A percentile compares a stretch with the other conserved stretches of the same genome.
phyloP scores from a whole-genome alignment of 495 filamentous ascomycete species.

The Xylona heveae region DNA sequence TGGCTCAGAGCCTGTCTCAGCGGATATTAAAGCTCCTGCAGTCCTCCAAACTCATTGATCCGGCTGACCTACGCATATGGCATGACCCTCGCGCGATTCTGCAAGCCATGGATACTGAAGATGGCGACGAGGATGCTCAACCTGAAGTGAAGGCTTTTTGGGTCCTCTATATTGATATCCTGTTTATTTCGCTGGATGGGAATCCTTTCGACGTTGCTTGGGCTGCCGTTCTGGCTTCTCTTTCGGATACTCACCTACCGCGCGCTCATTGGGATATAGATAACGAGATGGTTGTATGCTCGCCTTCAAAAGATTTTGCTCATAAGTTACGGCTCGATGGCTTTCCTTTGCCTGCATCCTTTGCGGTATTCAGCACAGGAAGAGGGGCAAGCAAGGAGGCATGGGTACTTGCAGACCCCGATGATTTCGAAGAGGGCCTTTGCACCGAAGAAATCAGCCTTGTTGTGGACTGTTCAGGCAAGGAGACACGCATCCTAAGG shows the following conservation, averaged over 20 bases:
- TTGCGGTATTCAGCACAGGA: constrained; percentile 38
- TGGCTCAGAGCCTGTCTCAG: constrained; percentile 68
- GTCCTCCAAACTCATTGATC: constrained; percentile 35
- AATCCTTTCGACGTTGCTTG: constrained; percentile 82
- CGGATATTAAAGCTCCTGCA: constrained; percentile 56
- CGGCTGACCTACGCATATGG: constrained; percentile 46
- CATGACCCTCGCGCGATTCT: constrained; percentile 24
- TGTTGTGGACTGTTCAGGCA: constrained; percentile 39
- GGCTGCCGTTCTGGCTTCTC: constrained; percentile 63
- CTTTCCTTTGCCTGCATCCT: constrained; percentile 50
- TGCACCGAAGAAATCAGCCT: constrained; percentile 54
- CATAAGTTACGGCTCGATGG: constrained; percentile 28
- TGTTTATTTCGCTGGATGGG: constrained; percentile 78
- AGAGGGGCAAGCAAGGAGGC: constrained; percentile 17
- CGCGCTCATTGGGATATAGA: constrained; percentile 72
- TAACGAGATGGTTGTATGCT: constrained; percentile 55
- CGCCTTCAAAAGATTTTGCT: constrained; percentile 26
- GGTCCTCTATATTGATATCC: constrained; percentile 79
- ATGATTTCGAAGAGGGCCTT: constrained; percentile 70
- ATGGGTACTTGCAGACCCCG: constrained; percentile 73
- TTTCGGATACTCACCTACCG: constrained; percentile 60
- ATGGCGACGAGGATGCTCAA: constrained; percentile 16
- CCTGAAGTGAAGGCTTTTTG: constrained; percentile 64
- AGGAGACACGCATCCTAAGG: constrained; percentile 30
- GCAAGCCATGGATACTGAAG: constrained; percentile 23